These are phyloP conservation scores for Moricandia moricandioides DNA, from an alignment of 345 rosid species.

Conservation along the genomic window DNA sequence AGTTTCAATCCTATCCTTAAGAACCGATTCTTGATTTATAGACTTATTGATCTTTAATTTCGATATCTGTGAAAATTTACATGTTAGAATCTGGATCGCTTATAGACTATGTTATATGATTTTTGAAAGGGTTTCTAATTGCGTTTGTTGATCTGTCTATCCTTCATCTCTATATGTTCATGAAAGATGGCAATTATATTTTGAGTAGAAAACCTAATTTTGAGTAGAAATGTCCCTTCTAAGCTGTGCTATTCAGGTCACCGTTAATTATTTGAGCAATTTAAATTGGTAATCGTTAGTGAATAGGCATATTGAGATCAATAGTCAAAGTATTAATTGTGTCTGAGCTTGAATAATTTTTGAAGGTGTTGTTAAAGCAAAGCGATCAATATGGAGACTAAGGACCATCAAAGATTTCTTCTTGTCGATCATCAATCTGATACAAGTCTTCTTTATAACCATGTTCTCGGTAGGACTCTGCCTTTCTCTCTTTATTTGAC, in stretches of 20 bases:
- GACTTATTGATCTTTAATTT: background rate
- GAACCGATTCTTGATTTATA: background rate
- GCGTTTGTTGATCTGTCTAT: background rate
- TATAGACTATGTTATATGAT: background rate
- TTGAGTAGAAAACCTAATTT: background rate
- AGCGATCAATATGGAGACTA: slow-evolving; percentile 35
- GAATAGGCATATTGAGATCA: too few species aligned
- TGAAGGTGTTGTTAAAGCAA: slow-evolving; percentile 34
- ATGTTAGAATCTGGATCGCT: background rate
- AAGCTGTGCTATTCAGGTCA: too few species aligned
- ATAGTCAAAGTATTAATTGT: background rate
- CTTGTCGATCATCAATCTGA: slow-evolving; percentile 31
- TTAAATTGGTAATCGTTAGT: too few species aligned
- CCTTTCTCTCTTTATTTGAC: background rate
- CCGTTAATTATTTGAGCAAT: too few species aligned
- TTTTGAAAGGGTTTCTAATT: background rate
- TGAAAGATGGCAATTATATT: background rate
- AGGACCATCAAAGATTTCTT: slow-evolving; percentile 36
- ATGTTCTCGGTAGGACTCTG: slow-evolving; percentile 28
- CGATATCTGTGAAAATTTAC: background rate
- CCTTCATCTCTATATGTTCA: background rate
- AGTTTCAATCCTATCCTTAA: background rate
- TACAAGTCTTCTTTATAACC: slow-evolving; percentile 35
- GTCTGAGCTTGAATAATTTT: background rate
- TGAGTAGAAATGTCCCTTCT: background rate